Base-by-base conservation (phyloP, 768 basidiomycete species). In the Chlorophyllum brunneum region DNA sequence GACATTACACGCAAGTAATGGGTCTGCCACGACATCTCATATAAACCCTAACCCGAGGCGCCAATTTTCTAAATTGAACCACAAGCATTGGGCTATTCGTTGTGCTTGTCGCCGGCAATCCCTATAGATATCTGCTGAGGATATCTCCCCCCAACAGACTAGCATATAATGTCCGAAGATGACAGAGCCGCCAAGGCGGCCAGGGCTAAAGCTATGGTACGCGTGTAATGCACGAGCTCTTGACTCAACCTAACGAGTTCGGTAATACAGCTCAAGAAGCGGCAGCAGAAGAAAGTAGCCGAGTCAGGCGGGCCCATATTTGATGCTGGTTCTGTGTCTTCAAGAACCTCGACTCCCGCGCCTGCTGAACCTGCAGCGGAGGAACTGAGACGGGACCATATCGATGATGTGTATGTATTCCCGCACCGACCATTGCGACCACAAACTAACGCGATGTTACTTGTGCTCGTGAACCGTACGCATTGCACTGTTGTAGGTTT, bases 151-250 rank as follows among this genome's bases (percentile, higher is more conserved):
- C 2, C 34, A 42, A 27, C 10, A 36, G 33, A 36, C 8, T 22
- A 15, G n/a, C 4, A 26, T 36, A 50, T n/a, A 11, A 81, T 77
- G 81, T 75, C 83, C 22, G 89, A 89, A 60, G 82, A 84, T 54
- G 91, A 92, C 56, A 81, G 90, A 55, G 87, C 88, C 48, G 82
- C 81, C 13, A 91, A 87, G 68, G 81, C 90, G 50, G 91, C 91
- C 2, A 81, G 91, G 56, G 91, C 87, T 50, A 89, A 87, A 67
- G 89, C 87, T 43, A 63, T 93, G 81, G 91, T 92, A 65, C 53
- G 78, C 5, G 26, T 56, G 38, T 52, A n/a, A n/a, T 51, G 18
- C 44, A 37, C 22, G 26, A 39, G 26, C 13, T 9, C 7, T 16
- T 29, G 10, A 27, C 36, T 26, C 23, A 26, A 36, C 4, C 16